These are phyloP conservation scores for Podila epigama DNA, from an alignment of 192 early-diverging fungal species.

Conservation along the genomic window DNA sequence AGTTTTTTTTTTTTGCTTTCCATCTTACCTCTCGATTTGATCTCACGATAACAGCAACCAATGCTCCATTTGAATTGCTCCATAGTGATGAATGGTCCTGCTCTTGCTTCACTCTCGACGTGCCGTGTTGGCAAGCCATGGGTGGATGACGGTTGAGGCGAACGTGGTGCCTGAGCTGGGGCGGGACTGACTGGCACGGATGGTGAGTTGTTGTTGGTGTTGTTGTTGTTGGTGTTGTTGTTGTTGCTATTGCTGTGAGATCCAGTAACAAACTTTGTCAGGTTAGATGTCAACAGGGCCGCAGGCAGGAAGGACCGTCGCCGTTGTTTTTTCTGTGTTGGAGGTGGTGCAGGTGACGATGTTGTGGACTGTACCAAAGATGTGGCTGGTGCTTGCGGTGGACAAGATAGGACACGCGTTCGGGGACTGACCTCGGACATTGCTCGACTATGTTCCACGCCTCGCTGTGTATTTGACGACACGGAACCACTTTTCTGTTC, in stretches of 20 bases:
- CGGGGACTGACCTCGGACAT: not conserved
- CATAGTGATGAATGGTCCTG: slow-evolving; percentile 2
- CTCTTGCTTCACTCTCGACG: not conserved
- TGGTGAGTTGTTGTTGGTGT: not conserved
- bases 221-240: slow-evolving; percentile 3
- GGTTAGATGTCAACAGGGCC: slow-evolving; percentile 31
- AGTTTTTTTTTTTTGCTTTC: not conserved
- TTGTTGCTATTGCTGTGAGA: too few relatives aligned
- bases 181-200: not conserved
- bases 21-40: slow-evolving; percentile 32
- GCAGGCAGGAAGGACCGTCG: slow-evolving; percentile 30
- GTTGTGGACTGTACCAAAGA: not conserved
- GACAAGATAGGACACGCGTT: too few relatives aligned
- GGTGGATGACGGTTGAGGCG: not conserved
- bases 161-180: not conserved
- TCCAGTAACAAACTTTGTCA: slow-evolving; percentile 32
- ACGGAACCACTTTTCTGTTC: not conserved
- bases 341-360: not conserved
- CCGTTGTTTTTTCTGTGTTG: slow-evolving; percentile 18
- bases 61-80: slow-evolving; percentile 44
- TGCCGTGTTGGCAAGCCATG: slow-evolving; percentile 1
- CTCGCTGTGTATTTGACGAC: not conserved
- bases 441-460: not conserved
- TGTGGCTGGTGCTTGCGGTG: not conserved
- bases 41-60: slow-evolving; percentile 28